These are phyloP conservation scores for Talaromyces borbonicus DNA, from an alignment of 495 filamentous ascomycete genomes.

Conservation along the genomic window DNA sequence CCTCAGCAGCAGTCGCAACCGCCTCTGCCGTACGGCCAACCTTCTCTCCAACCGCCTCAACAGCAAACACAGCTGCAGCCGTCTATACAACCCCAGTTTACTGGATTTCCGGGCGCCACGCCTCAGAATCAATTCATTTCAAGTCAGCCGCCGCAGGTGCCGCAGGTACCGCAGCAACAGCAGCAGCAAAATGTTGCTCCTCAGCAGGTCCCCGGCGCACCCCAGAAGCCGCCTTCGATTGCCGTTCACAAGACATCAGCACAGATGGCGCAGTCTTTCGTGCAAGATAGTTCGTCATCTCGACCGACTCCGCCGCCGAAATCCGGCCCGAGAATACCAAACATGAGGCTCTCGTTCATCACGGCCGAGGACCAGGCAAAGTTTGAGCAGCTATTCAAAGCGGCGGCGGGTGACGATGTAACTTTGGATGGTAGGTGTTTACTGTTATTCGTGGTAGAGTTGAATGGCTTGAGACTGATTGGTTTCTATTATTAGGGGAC, in stretches of 20 bases:
- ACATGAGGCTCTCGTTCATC: slow-evolving; percentile 88
- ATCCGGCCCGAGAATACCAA: slow-evolving; percentile 71
- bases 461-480: neutral
- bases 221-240: slow-evolving; percentile 26
- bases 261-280: slow-evolving; percentile 83
- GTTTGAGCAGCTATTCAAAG: slow-evolving; percentile 97
- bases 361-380: slow-evolving; percentile 92
- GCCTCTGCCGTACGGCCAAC: slow-evolving; percentile 13
- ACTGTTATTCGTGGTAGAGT: neutral
- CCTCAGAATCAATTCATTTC: slow-evolving; percentile 5
- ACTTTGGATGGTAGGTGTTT: slow-evolving; percentile 62
- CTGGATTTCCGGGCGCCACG: slow-evolving; percentile 1
- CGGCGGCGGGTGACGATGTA: slow-evolving; percentile 76
- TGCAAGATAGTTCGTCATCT: slow-evolving; percentile 34
- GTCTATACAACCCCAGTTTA: slow-evolving; percentile 21
- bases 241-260: slow-evolving; percentile 54
- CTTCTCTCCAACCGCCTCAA: slow-evolving; percentile 27
- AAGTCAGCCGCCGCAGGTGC: slow-evolving; percentile 7
- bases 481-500: slow-evolving; percentile 45
- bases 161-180: slow-evolving; percentile 35
- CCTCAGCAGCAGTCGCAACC: too few relatives aligned
- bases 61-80: slow-evolving; percentile 23
- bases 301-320: slow-evolving; percentile 43
- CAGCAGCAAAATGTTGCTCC: slow-evolving; percentile 32
- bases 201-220: slow-evolving; percentile 2